Percentiles rank a stretch among this genome's conserved stretches.
Evolutionary conservation across 2,329 filamentous ascomycete species (phyloP).

Genomic region (Colletotrichum tanaceti): DNA sequence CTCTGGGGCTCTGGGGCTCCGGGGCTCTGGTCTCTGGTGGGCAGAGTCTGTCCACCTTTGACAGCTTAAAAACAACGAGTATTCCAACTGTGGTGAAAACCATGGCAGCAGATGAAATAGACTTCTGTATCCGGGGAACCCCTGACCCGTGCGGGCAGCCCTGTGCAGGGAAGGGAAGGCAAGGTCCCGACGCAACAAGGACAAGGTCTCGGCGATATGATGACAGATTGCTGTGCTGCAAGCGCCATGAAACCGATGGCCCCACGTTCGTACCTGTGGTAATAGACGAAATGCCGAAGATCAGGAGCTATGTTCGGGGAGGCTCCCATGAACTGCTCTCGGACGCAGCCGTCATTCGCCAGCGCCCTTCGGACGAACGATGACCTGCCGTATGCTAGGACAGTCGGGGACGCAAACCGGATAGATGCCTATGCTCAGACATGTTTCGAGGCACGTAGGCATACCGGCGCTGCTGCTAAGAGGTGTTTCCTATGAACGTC

Average conservation of each 20-base stretch:
- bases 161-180: conserved; percentile 20
- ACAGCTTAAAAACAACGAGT: conserved; percentile 1
- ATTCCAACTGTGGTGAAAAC: neutral
- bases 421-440: neutral
- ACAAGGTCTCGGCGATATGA: conserved; percentile 1
- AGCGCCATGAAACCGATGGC: conserved; percentile 17
- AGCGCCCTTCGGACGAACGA: conserved; percentile 17
- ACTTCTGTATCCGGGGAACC: conserved; percentile 15
- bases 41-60: conserved; percentile 1
- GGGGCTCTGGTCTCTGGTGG: neutral
- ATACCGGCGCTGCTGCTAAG: neutral
- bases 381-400: neutral
- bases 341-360: conserved; percentile 4
- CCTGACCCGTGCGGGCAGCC: conserved; percentile 23
- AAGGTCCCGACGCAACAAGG: conserved; percentile 18
- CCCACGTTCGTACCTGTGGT: neutral
- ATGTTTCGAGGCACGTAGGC: neutral
- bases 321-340: neutral
- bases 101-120: conserved; percentile 7
- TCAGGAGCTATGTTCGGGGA: conserved; percentile 5
- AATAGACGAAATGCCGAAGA: neutral
- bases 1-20: conserved; percentile 3
- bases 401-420: conserved; percentile 19
- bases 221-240: conserved; percentile 13
- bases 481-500: neutral